A percentile compares a stretch with the other conserved stretches of the same genome.
Evolutionary conservation across 1,139 yeast genomes (phyloP).

Genomic region (Zygosaccharomyces sapae): DNA sequence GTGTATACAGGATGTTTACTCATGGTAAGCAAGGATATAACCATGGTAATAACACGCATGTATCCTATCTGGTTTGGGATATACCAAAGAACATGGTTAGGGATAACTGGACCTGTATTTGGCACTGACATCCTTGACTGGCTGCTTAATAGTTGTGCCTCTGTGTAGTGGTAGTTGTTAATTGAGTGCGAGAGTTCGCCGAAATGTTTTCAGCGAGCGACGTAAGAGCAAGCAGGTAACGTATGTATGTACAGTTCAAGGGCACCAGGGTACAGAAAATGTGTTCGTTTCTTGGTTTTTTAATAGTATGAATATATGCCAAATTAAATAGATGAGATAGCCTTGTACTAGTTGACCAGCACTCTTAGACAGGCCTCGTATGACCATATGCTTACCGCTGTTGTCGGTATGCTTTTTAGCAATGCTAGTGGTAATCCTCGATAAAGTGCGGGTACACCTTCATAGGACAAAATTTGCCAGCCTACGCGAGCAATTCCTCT

Average conservation of each 20-base stretch:
- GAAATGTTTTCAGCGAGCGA: constrained; percentile 1
- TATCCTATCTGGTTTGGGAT: constrained; percentile 93
- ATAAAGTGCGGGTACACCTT: constrained; percentile 67
- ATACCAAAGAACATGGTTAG: constrained; percentile 60
- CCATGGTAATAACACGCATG: constrained; percentile 72
- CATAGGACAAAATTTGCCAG: constrained; percentile 43
- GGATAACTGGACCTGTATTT: constrained; percentile 19
- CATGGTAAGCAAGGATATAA: constrained; percentile 78
- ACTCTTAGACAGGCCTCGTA: constrained; percentile 48
- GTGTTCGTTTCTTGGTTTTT: too few relatives aligned
- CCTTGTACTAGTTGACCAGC: constrained; percentile 6
- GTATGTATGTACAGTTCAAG: too few relatives aligned
- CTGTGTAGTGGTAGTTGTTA: neutral
- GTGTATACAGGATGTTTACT: constrained; percentile 76
- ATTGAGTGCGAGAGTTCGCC: neutral
- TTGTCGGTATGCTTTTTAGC: constrained; percentile 76
- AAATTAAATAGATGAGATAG: too few relatives aligned
- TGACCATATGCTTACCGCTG: constrained; percentile 70
- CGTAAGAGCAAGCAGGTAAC: neutral
- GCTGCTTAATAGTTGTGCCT: too few relatives aligned
- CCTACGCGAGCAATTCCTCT: constrained; percentile 34
- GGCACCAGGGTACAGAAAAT: too few relatives aligned
- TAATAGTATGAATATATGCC: too few relatives aligned
- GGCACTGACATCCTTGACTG: neutral
- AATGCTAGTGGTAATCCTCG: constrained; percentile 68